Evolutionary conservation across 352 stramenopile species (phyloP), one percentile per base, ranked within the genome.

Genomic region (Globisporangium alternatum): DNA sequence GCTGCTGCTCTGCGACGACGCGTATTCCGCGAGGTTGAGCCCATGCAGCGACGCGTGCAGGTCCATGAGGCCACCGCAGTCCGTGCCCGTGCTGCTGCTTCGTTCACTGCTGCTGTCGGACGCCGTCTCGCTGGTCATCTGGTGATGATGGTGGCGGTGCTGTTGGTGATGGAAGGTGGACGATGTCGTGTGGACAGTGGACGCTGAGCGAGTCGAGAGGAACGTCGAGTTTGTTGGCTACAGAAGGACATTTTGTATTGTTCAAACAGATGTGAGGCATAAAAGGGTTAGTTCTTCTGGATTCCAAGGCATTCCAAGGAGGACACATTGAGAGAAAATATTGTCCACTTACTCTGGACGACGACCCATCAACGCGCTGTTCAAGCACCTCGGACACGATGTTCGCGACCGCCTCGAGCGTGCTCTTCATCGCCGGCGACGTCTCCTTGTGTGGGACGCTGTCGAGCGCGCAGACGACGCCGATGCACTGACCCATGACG

Each of bases 301-400:
- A 56, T 17, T 48, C 5, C 30, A 13, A 43, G 8, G 5, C 17
- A 17, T 6, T 44, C 12, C n/a, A 30, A 45, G 13, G n/a, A 58
- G 31, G 35, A 62, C 28, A 43, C 19, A 63, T 53, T n/a, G 28
- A 37, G 10, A 68, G 17, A 17, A 65, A n/a, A 30, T 7, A 45
- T 4, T 48, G 25, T 30, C 41, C 21, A 69, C 64, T 35, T 56
- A 69, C 64, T 57, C 49, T 19, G 19, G 52, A 45, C 15, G 49
- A 58, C 2, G 49, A 64, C 13, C 59, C 45, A 19, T 83, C 69
- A 19, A 89, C 57, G 25, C 85, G 81, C 66, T 93, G 81, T 62
- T 93, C 85, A 17, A 93, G 72, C 17, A 93, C 85, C 49, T 93
- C 82, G 0, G 82, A 90, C n/a, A 88, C 85, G 37, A 93, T 93